phyloP scores from a whole-genome alignment of 2,329 filamentous ascomycete species.

The Verticillium klebahnii region DNA sequence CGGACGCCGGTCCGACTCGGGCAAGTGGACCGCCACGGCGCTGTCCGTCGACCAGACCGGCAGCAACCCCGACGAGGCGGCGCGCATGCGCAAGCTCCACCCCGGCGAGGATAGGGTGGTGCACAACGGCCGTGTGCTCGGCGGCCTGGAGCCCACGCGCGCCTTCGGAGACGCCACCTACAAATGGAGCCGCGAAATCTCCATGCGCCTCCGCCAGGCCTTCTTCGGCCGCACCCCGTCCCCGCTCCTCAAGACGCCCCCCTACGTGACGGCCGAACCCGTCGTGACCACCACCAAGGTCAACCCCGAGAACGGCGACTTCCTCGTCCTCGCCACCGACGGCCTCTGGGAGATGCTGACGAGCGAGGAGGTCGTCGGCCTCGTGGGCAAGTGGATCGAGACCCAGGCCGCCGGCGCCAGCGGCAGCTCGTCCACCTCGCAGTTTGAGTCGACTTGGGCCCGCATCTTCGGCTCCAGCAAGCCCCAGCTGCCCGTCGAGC shows the following conservation, averaged over 20 bases:
- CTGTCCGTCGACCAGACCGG: constrained; percentile 94
- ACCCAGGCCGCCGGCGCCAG: constrained; percentile 51
- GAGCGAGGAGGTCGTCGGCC: constrained; percentile 94
- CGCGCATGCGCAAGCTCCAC: constrained; percentile 78
- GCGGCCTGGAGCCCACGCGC: constrained; percentile 85
- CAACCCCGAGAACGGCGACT: constrained; percentile 84
- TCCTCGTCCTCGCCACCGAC: constrained; percentile 93
- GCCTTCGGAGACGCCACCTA: constrained; percentile 96
- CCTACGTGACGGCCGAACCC: constrained; percentile 95
- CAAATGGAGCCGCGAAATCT: constrained; percentile 88
- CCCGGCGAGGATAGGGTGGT: constrained; percentile 87
- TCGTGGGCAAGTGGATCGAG: constrained; percentile 97
- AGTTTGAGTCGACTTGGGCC: constrained; percentile 66
- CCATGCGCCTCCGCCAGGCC: constrained; percentile 72
- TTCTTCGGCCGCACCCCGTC: constrained; percentile 85
- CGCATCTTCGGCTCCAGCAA: constrained; percentile 54
- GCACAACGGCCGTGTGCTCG: constrained; percentile 83
- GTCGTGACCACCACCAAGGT: constrained; percentile 91
- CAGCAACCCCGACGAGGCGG: constrained; percentile 77
- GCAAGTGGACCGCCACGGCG: constrained; percentile 89
- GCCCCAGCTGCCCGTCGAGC: constrained; percentile 70
- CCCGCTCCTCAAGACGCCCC: constrained; percentile 78
- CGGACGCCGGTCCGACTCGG: constrained; percentile 69
- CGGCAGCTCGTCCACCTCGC: constrained; percentile 47
- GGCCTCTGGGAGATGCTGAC: constrained; percentile 99